These are phyloP conservation scores for Ambrosiella beaveri DNA, from an alignment of 2,329 filamentous ascomycete species.

Conservation along the genomic window DNA sequence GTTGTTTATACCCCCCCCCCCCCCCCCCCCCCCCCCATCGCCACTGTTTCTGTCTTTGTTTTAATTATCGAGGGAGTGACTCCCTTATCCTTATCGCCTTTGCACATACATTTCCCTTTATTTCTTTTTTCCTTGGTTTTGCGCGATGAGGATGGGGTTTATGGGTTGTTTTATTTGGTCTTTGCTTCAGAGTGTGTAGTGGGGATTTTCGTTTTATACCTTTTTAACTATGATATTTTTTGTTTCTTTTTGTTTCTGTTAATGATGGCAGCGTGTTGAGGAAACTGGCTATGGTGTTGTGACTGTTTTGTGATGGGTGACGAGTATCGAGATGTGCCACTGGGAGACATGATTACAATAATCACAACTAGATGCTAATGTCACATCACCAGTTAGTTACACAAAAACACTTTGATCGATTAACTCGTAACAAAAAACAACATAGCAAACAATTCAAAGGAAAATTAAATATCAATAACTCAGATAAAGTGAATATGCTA, in stretches of 20 bases:
- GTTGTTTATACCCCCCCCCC: too few relatives aligned
- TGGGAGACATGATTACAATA: background rate
- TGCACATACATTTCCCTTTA: background rate
- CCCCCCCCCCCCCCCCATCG: background rate
- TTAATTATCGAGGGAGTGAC: background rate
- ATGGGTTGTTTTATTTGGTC: background rate
- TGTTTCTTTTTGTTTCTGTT: background rate
- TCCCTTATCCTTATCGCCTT: background rate
- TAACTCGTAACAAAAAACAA: background rate
- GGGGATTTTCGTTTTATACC: background rate
- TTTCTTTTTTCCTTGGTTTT: background rate
- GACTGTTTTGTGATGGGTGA: too few relatives aligned
- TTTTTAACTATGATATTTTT: background rate
- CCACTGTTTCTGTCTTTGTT: slow-evolving; percentile 1
- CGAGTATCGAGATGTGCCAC: background rate
- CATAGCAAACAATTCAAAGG: background rate
- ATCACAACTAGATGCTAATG: background rate
- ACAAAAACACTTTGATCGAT: background rate
- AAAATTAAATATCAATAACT: background rate
- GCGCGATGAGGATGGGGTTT: background rate
- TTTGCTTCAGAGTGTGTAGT: background rate
- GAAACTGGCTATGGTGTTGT: background rate
- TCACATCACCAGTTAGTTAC: background rate
- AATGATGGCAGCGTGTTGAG: background rate
- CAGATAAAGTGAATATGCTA: background rate